phyloP scores from a whole-genome alignment of 768 basidiomycete genomes.

The Mycena amicta region DNA sequence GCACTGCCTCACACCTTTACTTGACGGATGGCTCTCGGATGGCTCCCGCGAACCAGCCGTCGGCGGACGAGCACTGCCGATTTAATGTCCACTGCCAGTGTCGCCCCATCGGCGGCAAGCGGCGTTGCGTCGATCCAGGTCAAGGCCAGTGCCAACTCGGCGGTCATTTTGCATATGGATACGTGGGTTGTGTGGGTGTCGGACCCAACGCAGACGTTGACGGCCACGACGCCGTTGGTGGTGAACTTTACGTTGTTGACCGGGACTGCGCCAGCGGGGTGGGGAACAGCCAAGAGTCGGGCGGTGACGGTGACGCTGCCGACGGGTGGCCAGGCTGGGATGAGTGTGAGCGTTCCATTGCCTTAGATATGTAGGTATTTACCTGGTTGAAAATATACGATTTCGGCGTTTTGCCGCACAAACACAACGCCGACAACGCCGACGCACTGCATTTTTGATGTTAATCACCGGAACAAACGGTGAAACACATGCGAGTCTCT shows the following conservation, averaged over 20 bases:
- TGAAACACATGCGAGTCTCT: no score
- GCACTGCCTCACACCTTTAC: no score
- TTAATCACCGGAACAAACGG: no score
- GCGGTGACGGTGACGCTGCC: constrained; percentile 27
- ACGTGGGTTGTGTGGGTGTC: constrained; percentile 44
- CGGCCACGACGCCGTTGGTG: constrained; percentile 21
- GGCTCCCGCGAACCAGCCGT: no score
- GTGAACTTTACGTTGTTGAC: constrained; percentile 32
- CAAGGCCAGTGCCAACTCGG: constrained; percentile 36
- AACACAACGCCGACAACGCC: no score
- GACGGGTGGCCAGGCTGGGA: constrained; percentile 28
- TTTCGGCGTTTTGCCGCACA: no score
- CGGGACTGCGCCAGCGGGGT: constrained; percentile 28
- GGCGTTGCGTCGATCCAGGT: constrained; percentile 34
- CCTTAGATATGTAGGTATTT: no score
- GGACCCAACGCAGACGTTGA: constrained; percentile 46
- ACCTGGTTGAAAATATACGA: no score
- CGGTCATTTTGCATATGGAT: constrained; percentile 36
- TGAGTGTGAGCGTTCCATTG: constrained; percentile 20
- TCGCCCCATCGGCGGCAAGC: constrained; percentile 25
- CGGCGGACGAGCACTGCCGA: no score
- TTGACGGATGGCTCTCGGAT: no score
- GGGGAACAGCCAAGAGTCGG: constrained; percentile 35
- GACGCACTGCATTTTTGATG: no score
- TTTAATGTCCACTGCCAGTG: no score